Conservation (phyloP, 768 basidiomycete genomes). For the Russula sp. region DNA sequence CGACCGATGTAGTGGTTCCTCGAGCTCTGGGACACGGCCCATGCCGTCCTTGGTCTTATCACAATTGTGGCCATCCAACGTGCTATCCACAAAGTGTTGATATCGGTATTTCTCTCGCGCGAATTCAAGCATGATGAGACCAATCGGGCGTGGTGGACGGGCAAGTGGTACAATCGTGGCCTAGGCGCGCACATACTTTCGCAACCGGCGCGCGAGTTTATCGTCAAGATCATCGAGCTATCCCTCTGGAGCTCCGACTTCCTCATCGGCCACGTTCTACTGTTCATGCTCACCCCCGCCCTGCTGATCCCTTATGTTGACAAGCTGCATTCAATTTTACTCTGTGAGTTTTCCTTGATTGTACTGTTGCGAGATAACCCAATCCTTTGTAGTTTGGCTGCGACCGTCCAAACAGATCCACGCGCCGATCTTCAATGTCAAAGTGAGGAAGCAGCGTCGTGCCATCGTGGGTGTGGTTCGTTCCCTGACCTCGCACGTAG, state of each 20-base stretch:
- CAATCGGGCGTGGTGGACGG: slow-evolving; percentile 99
- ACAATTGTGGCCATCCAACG: slow-evolving; percentile 87
- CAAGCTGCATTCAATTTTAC: slow-evolving; percentile 85
- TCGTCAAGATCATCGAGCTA: slow-evolving; percentile 99
- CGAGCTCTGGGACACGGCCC: slow-evolving; percentile 94
- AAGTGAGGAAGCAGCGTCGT: slow-evolving; percentile 83
- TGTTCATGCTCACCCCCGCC: slow-evolving; percentile 83
- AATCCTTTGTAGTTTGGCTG: slow-evolving; percentile 69
- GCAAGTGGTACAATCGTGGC: slow-evolving; percentile 94
- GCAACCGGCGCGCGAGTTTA: slow-evolving; percentile 93
- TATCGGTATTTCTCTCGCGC: slow-evolving; percentile 88
- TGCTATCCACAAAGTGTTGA: slow-evolving; percentile 89
- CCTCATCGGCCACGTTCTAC: slow-evolving; percentile 73
- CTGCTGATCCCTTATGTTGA: slow-evolving; percentile 84
- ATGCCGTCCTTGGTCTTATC: slow-evolving; percentile 90
- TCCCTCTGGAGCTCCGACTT: slow-evolving; percentile 96
- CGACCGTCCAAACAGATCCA: slow-evolving; percentile 92
- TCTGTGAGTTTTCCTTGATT: slow-evolving; percentile 55
- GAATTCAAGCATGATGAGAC: slow-evolving; percentile 99
- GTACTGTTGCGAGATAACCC: slow-evolving; percentile 24
- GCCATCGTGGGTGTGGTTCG: slow-evolving; percentile 63
- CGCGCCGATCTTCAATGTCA: slow-evolving; percentile 83
- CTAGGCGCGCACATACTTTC: slow-evolving; percentile 89
- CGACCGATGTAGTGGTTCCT: slow-evolving; percentile 72
- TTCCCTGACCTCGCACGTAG: not conserved